Percentiles rank a stretch among this genome's conserved stretches.
phyloP scores from a whole-genome alignment of 257 asterid genomes.

The Solanum pennellii region DNA sequence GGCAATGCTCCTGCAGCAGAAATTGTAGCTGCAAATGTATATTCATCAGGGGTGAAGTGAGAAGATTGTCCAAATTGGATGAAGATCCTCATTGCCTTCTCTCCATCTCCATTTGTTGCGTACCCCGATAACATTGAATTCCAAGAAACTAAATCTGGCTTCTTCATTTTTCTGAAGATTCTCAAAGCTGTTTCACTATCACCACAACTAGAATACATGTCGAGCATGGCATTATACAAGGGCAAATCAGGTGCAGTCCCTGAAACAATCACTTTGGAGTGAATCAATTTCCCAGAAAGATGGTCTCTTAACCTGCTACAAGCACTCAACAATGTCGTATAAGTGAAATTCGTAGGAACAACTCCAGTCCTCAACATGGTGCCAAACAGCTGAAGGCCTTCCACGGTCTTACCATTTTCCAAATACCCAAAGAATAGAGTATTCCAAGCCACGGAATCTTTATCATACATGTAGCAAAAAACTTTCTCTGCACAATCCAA shows the following conservation, averaged over 20 bases:
- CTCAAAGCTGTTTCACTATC: constrained; percentile 27
- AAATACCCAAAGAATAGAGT: constrained; percentile 39
- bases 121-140: constrained; percentile 71
- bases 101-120: constrained; percentile 55
- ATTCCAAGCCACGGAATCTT: constrained; percentile 66
- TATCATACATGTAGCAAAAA: constrained; percentile 31
- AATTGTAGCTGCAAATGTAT: constrained; percentile 58
- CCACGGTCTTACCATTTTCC: constrained; percentile 37
- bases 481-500: constrained; percentile 34
- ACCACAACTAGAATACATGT: constrained; percentile 72
- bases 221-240: constrained; percentile 57
- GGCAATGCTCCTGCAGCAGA: constrained; percentile 36
- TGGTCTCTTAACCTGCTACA: constrained; percentile 45
- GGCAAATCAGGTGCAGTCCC: constrained; percentile 49
- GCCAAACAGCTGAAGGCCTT: constrained; percentile 30
- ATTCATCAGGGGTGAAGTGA: constrained; percentile 45
- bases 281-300: constrained; percentile 35
- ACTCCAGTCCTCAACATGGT: constrained; percentile 32
- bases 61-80: constrained; percentile 21
- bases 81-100: constrained; percentile 43
- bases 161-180: constrained; percentile 36
- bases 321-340: constrained; percentile 61
- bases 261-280: constrained; percentile 42
- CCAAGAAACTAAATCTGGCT: constrained; percentile 80
- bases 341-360: constrained; percentile 48